A percentile compares a stretch with the other conserved stretches of the same genome.
These are phyloP conservation scores for Brassica carinata DNA, from an alignment of 345 rosid genomes.

Conservation along the genomic window DNA sequence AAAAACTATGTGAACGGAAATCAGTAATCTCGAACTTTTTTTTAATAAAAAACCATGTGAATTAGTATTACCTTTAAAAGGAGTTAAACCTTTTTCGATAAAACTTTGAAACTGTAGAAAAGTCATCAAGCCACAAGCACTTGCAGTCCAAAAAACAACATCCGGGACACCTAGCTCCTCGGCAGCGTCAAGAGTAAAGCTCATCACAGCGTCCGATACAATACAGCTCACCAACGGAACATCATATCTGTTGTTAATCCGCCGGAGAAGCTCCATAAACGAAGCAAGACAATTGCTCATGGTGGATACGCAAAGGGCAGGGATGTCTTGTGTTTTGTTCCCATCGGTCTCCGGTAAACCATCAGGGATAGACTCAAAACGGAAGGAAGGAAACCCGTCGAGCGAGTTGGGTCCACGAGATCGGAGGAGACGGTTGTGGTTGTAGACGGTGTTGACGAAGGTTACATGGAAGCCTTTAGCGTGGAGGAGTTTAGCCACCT, in stretches of 20 bases:
- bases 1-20: not conserved
- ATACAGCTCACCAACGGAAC: slow-evolving; percentile 29
- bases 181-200: slow-evolving; percentile 30
- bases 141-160: slow-evolving; percentile 38
- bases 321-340: slow-evolving; percentile 34
- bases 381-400: slow-evolving; percentile 35
- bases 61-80: slow-evolving; percentile 7
- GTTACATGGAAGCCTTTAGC: slow-evolving; percentile 46
- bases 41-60: not conserved
- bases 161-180: slow-evolving; percentile 32
- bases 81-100: slow-evolving; percentile 35
- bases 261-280: slow-evolving; percentile 22
- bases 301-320: slow-evolving; percentile 39
- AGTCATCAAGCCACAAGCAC: slow-evolving; percentile 37
- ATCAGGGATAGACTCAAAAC: slow-evolving; percentile 44
- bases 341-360: slow-evolving; percentile 38
- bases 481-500: slow-evolving; percentile 49
- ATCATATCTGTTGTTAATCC: not conserved
- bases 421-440: slow-evolving; percentile 40
- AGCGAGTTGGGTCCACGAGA: slow-evolving; percentile 36
- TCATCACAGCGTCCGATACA: slow-evolving; percentile 20
- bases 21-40: not conserved
- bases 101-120: slow-evolving; percentile 26
- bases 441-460: slow-evolving; percentile 48
- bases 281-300: slow-evolving; percentile 30